Conservation (phyloP, 192 early-diverging fungal genomes). For the Umbelopsis vinacea region DNA sequence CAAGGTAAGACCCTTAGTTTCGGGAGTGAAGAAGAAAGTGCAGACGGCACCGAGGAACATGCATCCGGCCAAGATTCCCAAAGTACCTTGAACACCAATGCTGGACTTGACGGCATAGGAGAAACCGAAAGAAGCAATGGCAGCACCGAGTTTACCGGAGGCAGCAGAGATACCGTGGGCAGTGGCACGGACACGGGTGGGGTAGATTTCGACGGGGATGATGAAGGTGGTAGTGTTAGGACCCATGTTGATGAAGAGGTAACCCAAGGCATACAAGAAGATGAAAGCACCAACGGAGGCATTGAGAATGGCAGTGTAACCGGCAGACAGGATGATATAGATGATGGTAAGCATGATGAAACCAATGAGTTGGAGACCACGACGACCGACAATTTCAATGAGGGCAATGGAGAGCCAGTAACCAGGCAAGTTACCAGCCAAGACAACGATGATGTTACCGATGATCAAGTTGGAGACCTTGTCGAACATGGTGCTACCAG, state of each 20-base stretch:
- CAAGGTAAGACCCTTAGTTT: conserved; percentile 68
- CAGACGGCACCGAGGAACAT: conserved; percentile 45
- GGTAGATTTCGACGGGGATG: conserved; percentile 65
- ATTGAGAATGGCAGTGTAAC: conserved; percentile 56
- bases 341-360: conserved; percentile 71
- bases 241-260: conserved; percentile 68
- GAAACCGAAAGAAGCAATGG: conserved; percentile 55
- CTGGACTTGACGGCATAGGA: conserved; percentile 32
- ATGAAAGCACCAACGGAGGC: conserved; percentile 54
- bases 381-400: conserved; percentile 85
- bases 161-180: conserved; percentile 76
- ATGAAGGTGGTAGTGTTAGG: conserved; percentile 77
- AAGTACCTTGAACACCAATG: conserved; percentile 27
- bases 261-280: conserved; percentile 43
- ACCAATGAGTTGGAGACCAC: conserved; percentile 83
- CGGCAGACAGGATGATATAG: conserved; percentile 60
- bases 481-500: background rate
- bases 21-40: conserved; percentile 51
- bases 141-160: conserved; percentile 67
- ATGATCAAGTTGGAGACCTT: conserved; percentile 47
- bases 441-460: conserved; percentile 87
- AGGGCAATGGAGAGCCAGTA: conserved; percentile 88
- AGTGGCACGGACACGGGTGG: conserved; percentile 56
- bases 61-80: conserved; percentile 47
- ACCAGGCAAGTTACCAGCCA: conserved; percentile 82